A percentile compares a stretch with the other conserved stretches of the same genome.
These are phyloP conservation scores for Zygotorulaspora chibaensis DNA, from an alignment of 805 yeast species.

Conservation along the genomic window DNA sequence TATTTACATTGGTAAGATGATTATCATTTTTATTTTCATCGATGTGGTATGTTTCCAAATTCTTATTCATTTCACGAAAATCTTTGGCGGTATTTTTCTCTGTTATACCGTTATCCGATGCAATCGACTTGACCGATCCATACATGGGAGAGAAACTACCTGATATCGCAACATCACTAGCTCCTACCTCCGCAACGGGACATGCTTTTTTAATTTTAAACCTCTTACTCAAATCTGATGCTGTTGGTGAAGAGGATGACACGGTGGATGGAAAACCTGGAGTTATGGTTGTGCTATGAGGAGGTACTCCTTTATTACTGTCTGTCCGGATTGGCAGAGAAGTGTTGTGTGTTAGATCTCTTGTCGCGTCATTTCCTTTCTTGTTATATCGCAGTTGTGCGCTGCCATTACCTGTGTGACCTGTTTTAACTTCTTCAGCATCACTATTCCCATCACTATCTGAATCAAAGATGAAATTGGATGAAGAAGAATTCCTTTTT, in stretches of 20 bases:
- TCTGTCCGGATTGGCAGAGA: neutral
- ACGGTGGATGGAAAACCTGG: conserved; percentile 7
- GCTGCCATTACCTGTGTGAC: neutral
- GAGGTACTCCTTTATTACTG: conserved; percentile 7
- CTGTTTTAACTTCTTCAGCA: conserved; percentile 5
- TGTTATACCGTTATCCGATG: conserved; percentile 18
- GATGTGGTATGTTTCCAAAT: conserved; percentile 11
- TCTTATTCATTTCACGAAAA: conserved; percentile 12
- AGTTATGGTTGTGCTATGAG: conserved; percentile 11
- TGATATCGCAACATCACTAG: conserved; percentile 46
- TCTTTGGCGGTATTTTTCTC: conserved; percentile 9
- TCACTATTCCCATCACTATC: conserved; percentile 30
- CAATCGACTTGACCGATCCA: conserved; percentile 25
- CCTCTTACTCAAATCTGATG: conserved; percentile 10
- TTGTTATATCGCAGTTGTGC: neutral
- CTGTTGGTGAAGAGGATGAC: conserved; percentile 7
- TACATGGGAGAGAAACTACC: conserved; percentile 35
- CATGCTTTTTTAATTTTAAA: conserved; percentile 14
- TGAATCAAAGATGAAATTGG: conserved; percentile 30
- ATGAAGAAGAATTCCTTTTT: conserved; percentile 20
- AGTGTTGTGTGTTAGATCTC: neutral
- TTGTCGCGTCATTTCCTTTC: neutral
- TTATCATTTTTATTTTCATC: conserved; percentile 7
- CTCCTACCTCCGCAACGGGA: conserved; percentile 22
- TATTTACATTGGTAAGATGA: conserved; percentile 1